Conservation (phyloP, 495 filamentous ascomycete species). For the Talaromyces liani region DNA sequence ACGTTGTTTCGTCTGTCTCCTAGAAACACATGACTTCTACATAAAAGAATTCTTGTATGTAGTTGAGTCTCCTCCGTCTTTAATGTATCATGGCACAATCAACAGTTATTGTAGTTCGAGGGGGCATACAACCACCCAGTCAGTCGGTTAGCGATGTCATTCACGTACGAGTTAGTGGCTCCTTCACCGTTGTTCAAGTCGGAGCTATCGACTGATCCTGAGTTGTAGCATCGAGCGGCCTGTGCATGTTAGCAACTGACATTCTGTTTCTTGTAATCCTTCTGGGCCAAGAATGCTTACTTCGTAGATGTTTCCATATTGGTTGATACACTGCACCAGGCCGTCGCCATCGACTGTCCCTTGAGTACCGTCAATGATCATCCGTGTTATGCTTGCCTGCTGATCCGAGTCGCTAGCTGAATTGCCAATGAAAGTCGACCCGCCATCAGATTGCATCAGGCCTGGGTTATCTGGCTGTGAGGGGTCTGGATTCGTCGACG, state of each 20-base stretch:
- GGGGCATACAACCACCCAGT: slow-evolving; percentile 23
- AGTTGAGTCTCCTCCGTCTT: neutral
- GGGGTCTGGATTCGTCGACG: slow-evolving; percentile 9
- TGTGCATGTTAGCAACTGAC: neutral
- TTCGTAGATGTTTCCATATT: slow-evolving; percentile 26
- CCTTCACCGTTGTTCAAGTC: slow-evolving; percentile 23
- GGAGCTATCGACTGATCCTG: slow-evolving; percentile 20
- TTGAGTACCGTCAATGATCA: slow-evolving; percentile 29
- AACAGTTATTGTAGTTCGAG: slow-evolving; percentile 9
- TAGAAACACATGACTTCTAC: neutral
- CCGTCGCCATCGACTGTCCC: slow-evolving; percentile 24
- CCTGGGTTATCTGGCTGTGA: slow-evolving; percentile 24
- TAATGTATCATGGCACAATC: neutral
- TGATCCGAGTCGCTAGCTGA: slow-evolving; percentile 12
- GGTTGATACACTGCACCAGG: slow-evolving; percentile 24
- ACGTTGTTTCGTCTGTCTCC: neutral
- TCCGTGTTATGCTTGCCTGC: slow-evolving; percentile 22
- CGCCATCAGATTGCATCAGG: slow-evolving; percentile 29
- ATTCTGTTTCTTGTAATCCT: slow-evolving; percentile 13
- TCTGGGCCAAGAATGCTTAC: neutral
- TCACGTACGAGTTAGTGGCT: slow-evolving; percentile 28
- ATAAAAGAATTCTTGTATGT: neutral
- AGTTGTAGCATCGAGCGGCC: slow-evolving; percentile 27
- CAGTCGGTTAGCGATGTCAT: slow-evolving; percentile 31
- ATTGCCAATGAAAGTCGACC: slow-evolving; percentile 12